Percentiles rank a stretch among this genome's conserved stretches.
phyloP scores from a whole-genome alignment of 2,329 filamentous ascomycete species.

The Rutstroemia sp. region DNA sequence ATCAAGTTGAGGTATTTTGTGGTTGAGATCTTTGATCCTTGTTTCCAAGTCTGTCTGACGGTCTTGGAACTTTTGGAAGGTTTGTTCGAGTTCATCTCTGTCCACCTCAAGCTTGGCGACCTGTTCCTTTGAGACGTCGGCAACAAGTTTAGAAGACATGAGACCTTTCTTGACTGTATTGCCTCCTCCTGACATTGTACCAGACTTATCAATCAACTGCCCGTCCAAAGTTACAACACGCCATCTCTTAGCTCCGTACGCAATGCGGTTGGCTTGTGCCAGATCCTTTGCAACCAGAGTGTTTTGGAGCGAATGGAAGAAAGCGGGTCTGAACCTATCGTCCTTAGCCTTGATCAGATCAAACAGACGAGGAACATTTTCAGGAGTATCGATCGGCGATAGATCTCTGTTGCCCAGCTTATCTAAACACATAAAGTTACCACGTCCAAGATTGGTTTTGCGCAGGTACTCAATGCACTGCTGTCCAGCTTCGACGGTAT shows the following conservation, averaged over 20 bases:
- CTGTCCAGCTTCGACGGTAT: constrained; percentile 91
- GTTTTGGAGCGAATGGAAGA: constrained; percentile 92
- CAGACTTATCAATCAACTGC: constrained; percentile 94
- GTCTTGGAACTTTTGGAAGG: constrained; percentile 78
- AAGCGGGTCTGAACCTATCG: constrained; percentile 78
- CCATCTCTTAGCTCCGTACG: constrained; percentile 90
- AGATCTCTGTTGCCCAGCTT: constrained; percentile 75
- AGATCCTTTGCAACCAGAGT: constrained; percentile 89
- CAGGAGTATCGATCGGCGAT: constrained; percentile 75
- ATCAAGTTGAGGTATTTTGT: constrained; percentile 76
- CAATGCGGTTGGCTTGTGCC: constrained; percentile 93
- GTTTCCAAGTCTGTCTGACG: constrained; percentile 74
- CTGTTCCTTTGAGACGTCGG: constrained; percentile 80
- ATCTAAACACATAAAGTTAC: constrained; percentile 94
- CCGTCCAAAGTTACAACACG: constrained; percentile 92
- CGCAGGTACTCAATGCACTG: constrained; percentile 96
- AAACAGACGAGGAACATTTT: constrained; percentile 86
- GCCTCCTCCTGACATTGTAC: constrained; percentile 97
- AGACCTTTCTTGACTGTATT: constrained; percentile 82
- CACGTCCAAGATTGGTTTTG: constrained; percentile 93
- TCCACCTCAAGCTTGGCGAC: constrained; percentile 82
- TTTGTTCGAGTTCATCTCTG: constrained; percentile 74
- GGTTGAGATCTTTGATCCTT: constrained; percentile 62
- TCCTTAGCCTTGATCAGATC: constrained; percentile 88
- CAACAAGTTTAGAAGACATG: constrained; percentile 94